Base-by-base conservation (phyloP, 2,329 filamentous ascomycete genomes). In the Thermomyces lanuginosus region DNA sequence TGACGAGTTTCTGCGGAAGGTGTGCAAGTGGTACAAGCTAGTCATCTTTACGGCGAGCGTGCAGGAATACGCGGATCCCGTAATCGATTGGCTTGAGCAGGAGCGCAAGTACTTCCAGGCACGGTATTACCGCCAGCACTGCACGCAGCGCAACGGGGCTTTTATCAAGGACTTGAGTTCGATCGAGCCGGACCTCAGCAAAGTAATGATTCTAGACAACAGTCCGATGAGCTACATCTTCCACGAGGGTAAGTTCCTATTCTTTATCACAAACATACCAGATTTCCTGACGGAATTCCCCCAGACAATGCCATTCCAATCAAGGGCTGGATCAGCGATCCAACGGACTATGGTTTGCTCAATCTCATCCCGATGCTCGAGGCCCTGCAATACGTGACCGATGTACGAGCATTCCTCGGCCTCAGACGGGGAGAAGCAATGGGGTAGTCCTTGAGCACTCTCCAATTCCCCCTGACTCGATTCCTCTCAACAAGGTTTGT, bases 151-250 rank as follows among this genome's bases (percentile, higher is more conserved):
- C 28, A 89, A 93, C 42, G 86, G 86, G 26, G 84, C 86, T 16
- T 98, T 93, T 48, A 95, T 98, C 63, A 98, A 98, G 55, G 89
- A 98, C 55, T 63, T 98, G 30, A 89, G 82, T 50, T 81, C 82
- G 30, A 83, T 98, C 21, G 89, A 98, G 63, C 84, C 89, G 10
- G 89, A 98, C 51, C 61, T 98, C 46, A 93, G 84, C 58, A 91
- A 83, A 56, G 89, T 98, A 34, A 92, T 95, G 78, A 98, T 98
- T 50, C 63, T 98, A 54, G 89, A 98, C 60, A 98, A 98, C 49
- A 93, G 83, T 53, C 89, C 89, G 29, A 71, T 93, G 62, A 93
- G 84, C 59, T 98, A 95, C 58, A 80, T 93, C 58, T 95, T 95
- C 57, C 86, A 95, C 49, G 83, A 92, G 74, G 86, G 89, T 89